Conservation (phyloP, 1,284 basidiomycete genomes). For the Sanghuangporus sanghuang region DNA sequence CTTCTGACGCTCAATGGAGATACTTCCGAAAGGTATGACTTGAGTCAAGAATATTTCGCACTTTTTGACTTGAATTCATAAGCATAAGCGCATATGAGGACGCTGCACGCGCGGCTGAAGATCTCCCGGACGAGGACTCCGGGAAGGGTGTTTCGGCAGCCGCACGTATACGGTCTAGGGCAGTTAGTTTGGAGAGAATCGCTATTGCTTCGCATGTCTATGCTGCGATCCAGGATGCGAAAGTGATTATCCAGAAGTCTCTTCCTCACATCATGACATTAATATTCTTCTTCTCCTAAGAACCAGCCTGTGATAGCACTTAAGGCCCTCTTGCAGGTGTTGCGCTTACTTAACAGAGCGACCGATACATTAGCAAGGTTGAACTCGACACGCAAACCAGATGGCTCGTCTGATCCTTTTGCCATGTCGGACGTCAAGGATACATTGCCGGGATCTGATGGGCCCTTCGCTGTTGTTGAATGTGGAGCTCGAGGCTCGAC, state of each 20-base stretch:
- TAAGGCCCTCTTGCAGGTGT: conserved; percentile 59
- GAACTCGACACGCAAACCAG: conserved; percentile 30
- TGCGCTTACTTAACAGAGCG: conserved; percentile 79
- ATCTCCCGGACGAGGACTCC: conserved; percentile 33
- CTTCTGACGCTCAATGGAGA: conserved; percentile 61
- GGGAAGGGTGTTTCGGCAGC: conserved; percentile 46
- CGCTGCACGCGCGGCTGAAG: conserved; percentile 43
- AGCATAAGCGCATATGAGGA: conserved; percentile 56
- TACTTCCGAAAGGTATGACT: conserved; percentile 52
- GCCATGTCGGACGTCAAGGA: conserved; percentile 37
- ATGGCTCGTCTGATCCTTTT: conserved; percentile 53
- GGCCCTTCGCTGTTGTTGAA: conserved; percentile 13
- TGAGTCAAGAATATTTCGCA: not conserved
- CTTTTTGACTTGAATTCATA: conserved; percentile 7
- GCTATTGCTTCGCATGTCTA: conserved; percentile 69
- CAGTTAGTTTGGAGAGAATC: conserved; percentile 56
- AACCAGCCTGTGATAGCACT: conserved; percentile 61
- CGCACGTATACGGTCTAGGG: conserved; percentile 54
- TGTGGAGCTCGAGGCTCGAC: not conserved
- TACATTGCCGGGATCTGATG: conserved; percentile 26
- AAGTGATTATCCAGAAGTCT: conserved; percentile 37
- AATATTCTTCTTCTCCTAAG: conserved; percentile 33
- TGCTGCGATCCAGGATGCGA: conserved; percentile 60
- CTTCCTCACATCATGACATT: not conserved
- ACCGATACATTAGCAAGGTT: conserved; percentile 66